A percentile compares a stretch with the other conserved stretches of the same genome.
phyloP scores from a whole-genome alignment of 1,139 yeast genomes.

The Suhomyces yuchorum region DNA sequence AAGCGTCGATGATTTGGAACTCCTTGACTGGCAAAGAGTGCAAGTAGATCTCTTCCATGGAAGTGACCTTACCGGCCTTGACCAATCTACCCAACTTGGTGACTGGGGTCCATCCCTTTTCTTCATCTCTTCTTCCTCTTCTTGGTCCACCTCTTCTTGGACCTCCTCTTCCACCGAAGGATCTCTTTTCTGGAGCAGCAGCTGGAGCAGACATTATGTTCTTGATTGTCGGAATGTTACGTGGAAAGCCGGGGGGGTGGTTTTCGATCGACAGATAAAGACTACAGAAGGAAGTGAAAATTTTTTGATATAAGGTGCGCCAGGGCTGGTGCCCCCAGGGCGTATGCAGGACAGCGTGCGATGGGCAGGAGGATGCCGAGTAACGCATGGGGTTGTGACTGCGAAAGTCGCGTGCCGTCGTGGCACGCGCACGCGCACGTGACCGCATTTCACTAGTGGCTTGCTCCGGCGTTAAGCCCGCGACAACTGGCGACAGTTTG shows the following conservation, averaged over 20 bases:
- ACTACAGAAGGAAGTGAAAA: constrained; percentile 14
- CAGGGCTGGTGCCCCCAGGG: neutral
- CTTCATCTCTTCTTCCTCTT: constrained; percentile 77
- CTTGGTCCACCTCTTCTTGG: constrained; percentile 58
- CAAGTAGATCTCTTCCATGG: constrained; percentile 97
- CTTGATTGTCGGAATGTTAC: constrained; percentile 72
- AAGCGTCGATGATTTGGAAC: constrained; percentile 96
- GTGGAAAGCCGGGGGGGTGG: constrained; percentile 93
- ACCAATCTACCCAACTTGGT: constrained; percentile 99
- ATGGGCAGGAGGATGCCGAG: too few species aligned
- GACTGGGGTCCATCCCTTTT: constrained; percentile 99
- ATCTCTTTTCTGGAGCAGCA: constrained; percentile 48
- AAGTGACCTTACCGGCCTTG: constrained; percentile 96
- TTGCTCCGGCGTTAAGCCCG: too few species aligned
- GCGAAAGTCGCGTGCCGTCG: too few species aligned
- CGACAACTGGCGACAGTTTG: too few species aligned
- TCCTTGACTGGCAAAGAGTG: constrained; percentile 99
- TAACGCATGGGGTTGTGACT: neutral
- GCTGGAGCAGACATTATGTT: constrained; percentile 63
- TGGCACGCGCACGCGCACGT: too few species aligned
- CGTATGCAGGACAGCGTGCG: neutral
- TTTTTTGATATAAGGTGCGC: constrained; percentile 7
- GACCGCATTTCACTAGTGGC: too few species aligned
- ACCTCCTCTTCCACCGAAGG: constrained; percentile 56
- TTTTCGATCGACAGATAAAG: constrained; percentile 72